Evolutionary conservation across 2,329 filamentous ascomycete genomes (phyloP), one percentile per base, ranked within the genome.

Genomic region (Metarhizium sp.): DNA sequence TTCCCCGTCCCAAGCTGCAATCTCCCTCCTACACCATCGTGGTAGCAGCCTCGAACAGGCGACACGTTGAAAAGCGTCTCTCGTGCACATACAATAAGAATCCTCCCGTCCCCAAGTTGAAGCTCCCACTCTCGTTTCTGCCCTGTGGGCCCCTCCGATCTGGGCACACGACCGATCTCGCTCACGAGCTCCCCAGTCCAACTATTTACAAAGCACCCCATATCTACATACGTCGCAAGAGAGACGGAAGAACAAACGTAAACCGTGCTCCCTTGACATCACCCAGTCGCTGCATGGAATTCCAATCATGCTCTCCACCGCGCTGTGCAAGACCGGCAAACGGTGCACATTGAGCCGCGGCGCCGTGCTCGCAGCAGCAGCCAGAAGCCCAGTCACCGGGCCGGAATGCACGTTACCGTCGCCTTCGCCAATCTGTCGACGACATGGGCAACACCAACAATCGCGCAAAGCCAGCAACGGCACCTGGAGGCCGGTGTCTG

Each of bases 401-500:
- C 36, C 50, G 38, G n/a, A 32, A 52, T 50, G 32, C 10, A 7
- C 45, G 3, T 34, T 52, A 38, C 14, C 36, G 14, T 25, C 52
- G 13, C 18, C 20, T 7, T 49, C 25, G 13, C 36, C 36, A 3
- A 14, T 30, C 29, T 53, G 16, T 38, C 51, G 46, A 8, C 57
- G n/a, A 6, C 43, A 36, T n/a, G 47, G 42, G 11, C 42, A 45
- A 47, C 50, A 14, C 54, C 58, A 52, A 43, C 59, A 58, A 43
- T 47, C 51, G 42, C 64, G 63, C 56, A 57, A 52, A 30, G 59
- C 61, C 30, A 64, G 61, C 55, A 64, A 65, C 58, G 60, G 73
- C 36, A 75, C 78, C 69, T 86, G 82, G 83, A 77, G 84, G 57
- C 82, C 83, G 3, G 79, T 83, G 52, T 81, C 81, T 57, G 78